Base-by-base conservation (phyloP, 192 early-diverging fungal species). In the Podila minutissima region DNA sequence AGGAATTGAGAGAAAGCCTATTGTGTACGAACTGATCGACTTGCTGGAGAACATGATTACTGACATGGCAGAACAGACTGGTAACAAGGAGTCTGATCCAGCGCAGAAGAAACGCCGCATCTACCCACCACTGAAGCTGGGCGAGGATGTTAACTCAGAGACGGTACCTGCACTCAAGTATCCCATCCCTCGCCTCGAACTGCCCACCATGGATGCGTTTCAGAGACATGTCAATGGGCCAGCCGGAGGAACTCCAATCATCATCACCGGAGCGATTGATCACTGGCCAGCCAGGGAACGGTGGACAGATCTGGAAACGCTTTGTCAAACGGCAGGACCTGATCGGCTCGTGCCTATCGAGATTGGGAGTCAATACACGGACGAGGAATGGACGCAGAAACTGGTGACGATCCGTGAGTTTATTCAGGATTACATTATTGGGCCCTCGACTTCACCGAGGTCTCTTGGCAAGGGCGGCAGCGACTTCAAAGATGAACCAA, bases 271-370 rank as follows among this genome's bases (percentile, higher is more conserved):
- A 4, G 83, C 86, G 1, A 71, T 92, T 15, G 73, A 85, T 12
- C 83, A 93, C 67, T 95, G 94, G 94, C 94, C 93, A 1, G 91
- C 93, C 10, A 66, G 67, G 29, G 77, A 86, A 4, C 79, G 86
- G 3, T 95, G 95, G 94, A 66, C 83, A 3, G 83, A 93, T 68
- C 58, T 90, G 4, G 84, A 86, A 20, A 92, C 93, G 65, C 66
- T 95, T 15, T 82, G 85, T 5, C 50, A 59, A n/a, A 70, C 84
- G 0, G 90, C 90, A 13, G 93, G 91, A 19, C 74, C 84, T 13
- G 85, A 92, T 62, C 90, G 95, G 1, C 72, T 89, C 11, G 94
- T 97, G 0, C 95, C 96, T 6, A 87, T 97, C 2, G 96, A 97
- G 68, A 68, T 95, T 59, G 96, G 96, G 0, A 64, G 74, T 5